Base-by-base conservation (phyloP, 75 land plant species). In the Cupressus sempervirens region DNA sequence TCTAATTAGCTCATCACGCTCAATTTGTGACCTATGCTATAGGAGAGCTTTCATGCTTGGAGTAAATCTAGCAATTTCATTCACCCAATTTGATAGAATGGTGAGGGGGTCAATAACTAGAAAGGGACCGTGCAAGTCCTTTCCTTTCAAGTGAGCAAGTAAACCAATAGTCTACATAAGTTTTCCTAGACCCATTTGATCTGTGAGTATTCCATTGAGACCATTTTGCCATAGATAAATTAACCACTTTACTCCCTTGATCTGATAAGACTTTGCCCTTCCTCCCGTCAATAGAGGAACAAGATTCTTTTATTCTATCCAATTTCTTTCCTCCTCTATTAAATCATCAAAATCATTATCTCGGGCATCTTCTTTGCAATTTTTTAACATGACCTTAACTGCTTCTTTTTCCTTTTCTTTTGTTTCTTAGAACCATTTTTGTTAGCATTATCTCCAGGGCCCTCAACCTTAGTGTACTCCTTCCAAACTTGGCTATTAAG, bases 161-260 rank as follows among this genome's bases (percentile, higher is more conserved):
- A 98, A 90, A 41, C 90, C 96, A 85, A 98, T 94, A 14, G 98
- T 96, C 84, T 98, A 98, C 53, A 98, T 91, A 36, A 98, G 96
- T 88, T 98, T 98, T 26, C 99, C 99, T 70, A 98, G 93, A 1
- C 99, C 99, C 99, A 98, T 98, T 86, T 98, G 99, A 88, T 98
- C 99, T 52, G 99, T 98, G 74, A 98, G 90, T 72, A 98, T 98
- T 15, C 98, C 99, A 92, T 93, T 98, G 18, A 96, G 89, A 11
- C 99, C 99, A 93, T 96, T 98, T 87, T 96, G 95, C 95, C 95
- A 96, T 85, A 96, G 84, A 12, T 98, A 96, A 30, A 98, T 96
- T 84, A 98, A 73, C 99, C 99, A 98, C 86, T 98, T 96, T 3
- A 98, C 93, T 9, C 99, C 99, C 89, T n/a, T n/a, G n/a, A n/a